Evolutionary conservation across 176 grass and related monocot genomes (phyloP), one percentile per base, ranked within the genome.

Genomic region (Avena insularis): DNA sequence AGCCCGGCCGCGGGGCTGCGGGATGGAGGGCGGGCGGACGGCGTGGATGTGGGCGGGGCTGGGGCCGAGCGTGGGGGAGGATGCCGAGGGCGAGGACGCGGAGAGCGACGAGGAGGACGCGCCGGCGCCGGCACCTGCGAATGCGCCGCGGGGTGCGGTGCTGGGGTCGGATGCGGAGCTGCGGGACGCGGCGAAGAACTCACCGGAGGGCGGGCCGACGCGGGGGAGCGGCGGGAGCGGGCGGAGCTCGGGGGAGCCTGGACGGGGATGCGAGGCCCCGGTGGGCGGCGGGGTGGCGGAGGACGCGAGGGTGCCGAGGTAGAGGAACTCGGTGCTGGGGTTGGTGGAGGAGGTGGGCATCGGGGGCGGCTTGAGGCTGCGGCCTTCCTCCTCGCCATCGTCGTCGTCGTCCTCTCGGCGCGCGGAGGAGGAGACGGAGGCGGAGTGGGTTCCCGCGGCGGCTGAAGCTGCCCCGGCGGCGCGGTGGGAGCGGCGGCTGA

Each of bases 251-350:
- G 54, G 54, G 3, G 91, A 93, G 1, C 90, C 87, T 2, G 85
- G 87, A 1, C 76, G 82, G 0, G 49, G 8, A 27, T 40, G 77
- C 11, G 49, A 51, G 2, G 56, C 63, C 49, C 12, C 46, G 0
- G 58, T 21, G 48, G 80, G 80, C 63, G 15, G 75, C 0, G 50
- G 2, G 20, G 70, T 23, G 80, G 85, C 63, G 86, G 86, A 23
- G 17, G 78, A 59, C 63, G 90, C 83, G 65, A 89, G 87, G 9
- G 90, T 92, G 48, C 90, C 90, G 79, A 92, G 90, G 83, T 86
- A 92, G 79, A 92, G 86, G 83, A 92, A 92, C 83, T 92, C 90
- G 25, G 90, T 89, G 87, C 73, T 88, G 21, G 90, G 90, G 83
- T 88, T 88, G 60, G 90, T 47, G 1, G 90, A 91, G 8, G 90